Evolutionary conservation across 2,329 filamentous ascomycete genomes (phyloP).

Genomic region (Sporothrix brasiliensis): DNA sequence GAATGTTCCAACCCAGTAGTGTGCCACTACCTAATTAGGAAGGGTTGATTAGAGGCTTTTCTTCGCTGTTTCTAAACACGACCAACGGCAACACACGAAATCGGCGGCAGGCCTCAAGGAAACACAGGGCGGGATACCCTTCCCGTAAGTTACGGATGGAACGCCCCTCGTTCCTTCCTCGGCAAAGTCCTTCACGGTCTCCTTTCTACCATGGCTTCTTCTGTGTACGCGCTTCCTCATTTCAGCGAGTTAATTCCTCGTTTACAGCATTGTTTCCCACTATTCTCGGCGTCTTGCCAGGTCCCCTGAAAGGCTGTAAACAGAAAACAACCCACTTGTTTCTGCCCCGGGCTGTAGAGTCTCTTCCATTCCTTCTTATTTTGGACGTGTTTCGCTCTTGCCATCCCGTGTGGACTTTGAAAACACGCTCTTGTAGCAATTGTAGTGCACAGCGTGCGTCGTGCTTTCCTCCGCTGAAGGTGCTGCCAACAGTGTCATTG

Average conservation of each 20-base stretch:
- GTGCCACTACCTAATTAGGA: background rate
- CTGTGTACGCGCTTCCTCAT: background rate
- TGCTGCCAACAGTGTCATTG: background rate
- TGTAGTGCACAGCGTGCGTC: background rate
- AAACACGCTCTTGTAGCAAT: background rate
- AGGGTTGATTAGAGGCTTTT: background rate
- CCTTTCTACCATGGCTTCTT: background rate
- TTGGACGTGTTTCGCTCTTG: background rate
- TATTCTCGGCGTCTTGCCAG: background rate
- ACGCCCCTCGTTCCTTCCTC: slow-evolving; percentile 29
- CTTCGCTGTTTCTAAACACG: slow-evolving; percentile 7
- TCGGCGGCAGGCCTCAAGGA: background rate
- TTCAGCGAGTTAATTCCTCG: background rate
- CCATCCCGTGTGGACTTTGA: background rate
- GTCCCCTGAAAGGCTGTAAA: background rate
- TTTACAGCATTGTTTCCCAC: background rate
- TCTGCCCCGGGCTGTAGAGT: background rate
- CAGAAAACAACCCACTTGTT: background rate
- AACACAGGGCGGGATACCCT: slow-evolving; percentile 23
- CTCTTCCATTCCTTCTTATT: background rate
- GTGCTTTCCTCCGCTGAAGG: background rate
- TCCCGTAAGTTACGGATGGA: slow-evolving; percentile 28
- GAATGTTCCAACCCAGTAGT: background rate
- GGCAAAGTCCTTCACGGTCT: background rate
- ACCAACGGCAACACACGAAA: slow-evolving; percentile 1